Evolutionary conservation across 495 filamentous ascomycete species (phyloP).

Genomic region (Wilcoxina mikolae): DNA sequence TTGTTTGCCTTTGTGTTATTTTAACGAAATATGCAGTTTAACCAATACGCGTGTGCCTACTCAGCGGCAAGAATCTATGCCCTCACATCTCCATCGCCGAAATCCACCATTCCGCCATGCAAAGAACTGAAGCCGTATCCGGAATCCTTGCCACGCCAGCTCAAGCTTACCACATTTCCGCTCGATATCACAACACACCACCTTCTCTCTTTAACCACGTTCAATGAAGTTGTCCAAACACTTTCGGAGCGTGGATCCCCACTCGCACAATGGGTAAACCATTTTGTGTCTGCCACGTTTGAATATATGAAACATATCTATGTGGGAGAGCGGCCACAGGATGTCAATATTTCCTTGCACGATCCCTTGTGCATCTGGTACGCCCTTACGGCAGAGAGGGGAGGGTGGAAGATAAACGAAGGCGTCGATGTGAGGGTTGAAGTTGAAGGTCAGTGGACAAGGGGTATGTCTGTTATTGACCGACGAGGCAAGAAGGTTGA

Average conservation of each 20-base stretch:
- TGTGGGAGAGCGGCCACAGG: slow-evolving; percentile 38
- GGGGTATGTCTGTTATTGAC: slow-evolving; percentile 79
- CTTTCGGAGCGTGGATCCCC: slow-evolving; percentile 46
- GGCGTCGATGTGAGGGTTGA: slow-evolving; percentile 71
- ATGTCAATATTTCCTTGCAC: slow-evolving; percentile 57
- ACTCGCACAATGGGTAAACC: slow-evolving; percentile 64
- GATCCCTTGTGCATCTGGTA: slow-evolving; percentile 87
- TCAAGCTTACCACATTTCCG: slow-evolving; percentile 70
- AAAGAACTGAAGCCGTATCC: slow-evolving; percentile 50
- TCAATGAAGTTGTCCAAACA: slow-evolving; percentile 41
- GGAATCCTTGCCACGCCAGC: slow-evolving; percentile 39
- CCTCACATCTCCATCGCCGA: slow-evolving; percentile 65
- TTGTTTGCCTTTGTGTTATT: slow-evolving; percentile 1
- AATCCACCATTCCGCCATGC: slow-evolving; percentile 34
- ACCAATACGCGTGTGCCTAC: slow-evolving; percentile 64
- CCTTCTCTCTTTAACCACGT: slow-evolving; percentile 44
- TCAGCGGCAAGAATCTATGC: slow-evolving; percentile 82
- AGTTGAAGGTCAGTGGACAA: slow-evolving; percentile 81
- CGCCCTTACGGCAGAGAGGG: slow-evolving; percentile 40
- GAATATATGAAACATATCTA: slow-evolving; percentile 50
- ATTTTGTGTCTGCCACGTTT: slow-evolving; percentile 66
- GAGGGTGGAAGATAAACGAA: slow-evolving; percentile 31
- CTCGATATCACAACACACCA: slow-evolving; percentile 79
- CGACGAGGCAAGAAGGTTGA: slow-evolving; percentile 47
- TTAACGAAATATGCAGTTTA: slow-evolving; percentile 52